Base-by-base conservation (phyloP, 306 rosid species). In the Hippophae tibetana region DNA sequence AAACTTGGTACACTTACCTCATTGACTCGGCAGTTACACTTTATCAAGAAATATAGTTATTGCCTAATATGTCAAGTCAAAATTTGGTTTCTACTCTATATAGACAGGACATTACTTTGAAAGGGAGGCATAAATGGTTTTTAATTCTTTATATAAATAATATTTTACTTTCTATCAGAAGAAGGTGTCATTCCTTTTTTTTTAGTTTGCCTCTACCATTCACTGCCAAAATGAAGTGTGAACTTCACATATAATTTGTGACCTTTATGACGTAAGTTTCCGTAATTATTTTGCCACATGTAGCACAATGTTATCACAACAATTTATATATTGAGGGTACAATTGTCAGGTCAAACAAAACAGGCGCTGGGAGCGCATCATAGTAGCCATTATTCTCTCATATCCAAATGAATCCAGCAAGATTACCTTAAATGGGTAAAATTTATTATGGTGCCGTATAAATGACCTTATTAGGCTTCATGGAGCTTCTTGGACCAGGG, bases 401-500 rank as follows among this genome's bases (percentile, higher is more conserved):
- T 64, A 31, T 57, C 75, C 13, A 47, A 25, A 42, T 6, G 25
- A 64, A 52, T 71, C 62, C 70, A 51, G 40, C 61, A 46, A 64
- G 40, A 14, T 58, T 71, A 51, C 76, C 76, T 58, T 71, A 71
- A 58, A 12, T 58, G 53, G 23, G 38, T 64, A 23, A 14, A 41
- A 45, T 58, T 56, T 50, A 51, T 18, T 57, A 13, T 50, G 13
- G 7, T 10, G 9, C 44, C 44, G 3, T 45, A 64, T 52, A 63
- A 50, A 52, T 43, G 56, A 48, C 65, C 66, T 58, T 57, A 56
- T 44, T 50, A 61, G 47, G 65, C 58, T 23, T 48, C 47, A 38
- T 18, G 31, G 49, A 8, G 44, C 54, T 52, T 18, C 27, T 41
- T 43, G 45, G 63, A 43, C 61, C 56, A 44, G 10, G 47, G 46